These are phyloP conservation scores for Lagenidium giganteum DNA, from an alignment of 352 stramenopile genomes.

Conservation along the genomic window DNA sequence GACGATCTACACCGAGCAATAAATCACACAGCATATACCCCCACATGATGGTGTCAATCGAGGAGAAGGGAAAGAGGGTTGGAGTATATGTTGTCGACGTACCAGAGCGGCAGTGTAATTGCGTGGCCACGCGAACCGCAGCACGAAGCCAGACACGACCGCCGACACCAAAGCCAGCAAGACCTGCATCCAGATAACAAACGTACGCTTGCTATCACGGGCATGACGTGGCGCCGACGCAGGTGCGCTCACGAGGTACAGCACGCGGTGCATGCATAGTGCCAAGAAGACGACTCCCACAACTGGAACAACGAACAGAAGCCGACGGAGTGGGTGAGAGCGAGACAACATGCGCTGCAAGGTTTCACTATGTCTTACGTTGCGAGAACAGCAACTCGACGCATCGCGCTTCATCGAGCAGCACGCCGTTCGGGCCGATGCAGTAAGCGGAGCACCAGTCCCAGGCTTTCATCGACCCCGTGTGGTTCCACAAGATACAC, in stretches of 20 bases:
- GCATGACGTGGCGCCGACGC: neutral
- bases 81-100: constrained; percentile 2
- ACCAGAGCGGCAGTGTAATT: constrained; percentile 33
- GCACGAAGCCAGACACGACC: constrained; percentile 17
- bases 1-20: constrained; percentile 15
- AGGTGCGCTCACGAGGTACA: constrained; percentile 16
- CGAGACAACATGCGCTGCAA: neutral
- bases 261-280: constrained; percentile 32
- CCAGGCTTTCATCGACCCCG: too few relatives aligned
- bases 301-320: constrained; percentile 9
- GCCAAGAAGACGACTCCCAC: constrained; percentile 29
- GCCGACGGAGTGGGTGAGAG: neutral
- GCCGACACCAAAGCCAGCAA: constrained; percentile 18
- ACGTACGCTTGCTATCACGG: constrained; percentile 3
- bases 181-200: constrained; percentile 25
- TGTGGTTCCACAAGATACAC: too few relatives aligned
- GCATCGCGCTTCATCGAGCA: constrained; percentile 7
- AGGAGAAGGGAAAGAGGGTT: too few relatives aligned
- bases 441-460: too few relatives aligned
- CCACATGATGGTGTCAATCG: too few relatives aligned
- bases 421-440: constrained; percentile 11
- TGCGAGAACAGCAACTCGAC: constrained; percentile 9
- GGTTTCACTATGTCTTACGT: constrained; percentile 4
- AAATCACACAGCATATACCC: constrained; percentile 1
- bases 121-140: constrained; percentile 14